A percentile compares a stretch with the other conserved stretches of the same genome.
phyloP scores from a whole-genome alignment of 1,139 yeast species.

The Debaryomyces fabryi region DNA sequence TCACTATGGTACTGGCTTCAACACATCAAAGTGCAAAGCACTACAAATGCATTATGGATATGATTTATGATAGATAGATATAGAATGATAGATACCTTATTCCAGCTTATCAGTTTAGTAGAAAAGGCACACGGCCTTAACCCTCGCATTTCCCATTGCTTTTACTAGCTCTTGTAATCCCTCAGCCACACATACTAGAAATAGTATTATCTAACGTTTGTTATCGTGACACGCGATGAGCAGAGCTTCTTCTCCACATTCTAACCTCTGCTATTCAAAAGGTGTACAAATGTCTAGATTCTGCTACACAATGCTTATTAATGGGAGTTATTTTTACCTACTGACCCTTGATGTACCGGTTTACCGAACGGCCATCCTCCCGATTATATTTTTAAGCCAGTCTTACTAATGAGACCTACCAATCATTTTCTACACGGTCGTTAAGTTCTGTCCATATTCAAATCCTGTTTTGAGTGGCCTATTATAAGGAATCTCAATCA shows the following conservation, averaged over 20 bases:
- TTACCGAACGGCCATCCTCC: not conserved
- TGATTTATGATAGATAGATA: slow-evolving; percentile 4
- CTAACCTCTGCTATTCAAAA: not conserved
- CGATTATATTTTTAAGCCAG: not conserved
- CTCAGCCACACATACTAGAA: not conserved
- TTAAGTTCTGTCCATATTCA: not conserved
- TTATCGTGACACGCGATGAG: not conserved
- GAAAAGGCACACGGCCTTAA: not conserved
- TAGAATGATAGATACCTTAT: slow-evolving; percentile 5
- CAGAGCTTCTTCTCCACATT: not conserved
- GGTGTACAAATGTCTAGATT: not conserved
- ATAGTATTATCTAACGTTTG: not conserved
- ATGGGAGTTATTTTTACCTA: not conserved
- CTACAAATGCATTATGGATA: not conserved
- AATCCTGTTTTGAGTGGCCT: not conserved
- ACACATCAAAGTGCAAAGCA: not conserved
- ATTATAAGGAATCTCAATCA: not conserved
- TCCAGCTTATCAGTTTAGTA: not conserved
- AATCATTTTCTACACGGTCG: not conserved
- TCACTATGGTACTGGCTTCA: not conserved
- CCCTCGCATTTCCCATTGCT: not conserved
- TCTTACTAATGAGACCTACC: not conserved
- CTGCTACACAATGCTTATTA: not conserved
- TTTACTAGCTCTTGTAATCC: not conserved
- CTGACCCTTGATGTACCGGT: not conserved